Conservation (phyloP, 345 rosid species). For the Gossypium bickii region DNA sequence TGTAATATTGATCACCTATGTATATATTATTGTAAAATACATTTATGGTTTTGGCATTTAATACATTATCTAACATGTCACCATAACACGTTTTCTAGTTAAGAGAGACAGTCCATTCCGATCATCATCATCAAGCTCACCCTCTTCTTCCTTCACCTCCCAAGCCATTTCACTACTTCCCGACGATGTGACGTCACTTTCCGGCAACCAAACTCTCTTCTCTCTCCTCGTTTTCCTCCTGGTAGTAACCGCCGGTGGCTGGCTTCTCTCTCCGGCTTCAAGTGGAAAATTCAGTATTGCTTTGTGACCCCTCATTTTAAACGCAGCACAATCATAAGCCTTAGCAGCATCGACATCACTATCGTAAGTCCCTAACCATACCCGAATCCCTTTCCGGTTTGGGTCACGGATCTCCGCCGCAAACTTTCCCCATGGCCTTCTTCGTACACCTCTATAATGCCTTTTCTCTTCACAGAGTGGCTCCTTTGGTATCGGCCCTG, state of each 20-base stretch:
- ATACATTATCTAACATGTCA: neutral
- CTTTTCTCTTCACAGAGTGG: constrained; percentile 23
- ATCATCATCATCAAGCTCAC: neutral
- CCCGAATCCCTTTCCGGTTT: constrained; percentile 59
- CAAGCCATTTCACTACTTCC: neutral
- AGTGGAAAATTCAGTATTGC: constrained; percentile 82
- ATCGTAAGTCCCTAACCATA: constrained; percentile 93
- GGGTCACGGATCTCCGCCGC: constrained; percentile 98
- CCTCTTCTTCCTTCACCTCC: constrained; percentile 13
- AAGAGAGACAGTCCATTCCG: neutral
- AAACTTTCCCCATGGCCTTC: constrained; percentile 92
- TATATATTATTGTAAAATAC: neutral
- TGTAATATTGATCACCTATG: rapidly evolving
- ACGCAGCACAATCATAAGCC: constrained; percentile 87
- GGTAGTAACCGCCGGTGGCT: constrained; percentile 37
- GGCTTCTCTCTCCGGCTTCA: constrained; percentile 60
- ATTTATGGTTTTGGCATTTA: neutral
- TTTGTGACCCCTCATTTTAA: constrained; percentile 75
- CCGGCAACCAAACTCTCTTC: constrained; percentile 14
- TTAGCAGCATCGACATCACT: constrained; percentile 72
- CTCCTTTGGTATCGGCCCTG: neutral
- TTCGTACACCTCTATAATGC: constrained; percentile 82
- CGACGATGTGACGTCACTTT: constrained; percentile 1
- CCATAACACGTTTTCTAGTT: neutral
- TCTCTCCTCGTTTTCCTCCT: constrained; percentile 53